phyloP scores from a whole-genome alignment of 2,329 filamentous ascomycete genomes.

The Pseudonectria buxi region DNA sequence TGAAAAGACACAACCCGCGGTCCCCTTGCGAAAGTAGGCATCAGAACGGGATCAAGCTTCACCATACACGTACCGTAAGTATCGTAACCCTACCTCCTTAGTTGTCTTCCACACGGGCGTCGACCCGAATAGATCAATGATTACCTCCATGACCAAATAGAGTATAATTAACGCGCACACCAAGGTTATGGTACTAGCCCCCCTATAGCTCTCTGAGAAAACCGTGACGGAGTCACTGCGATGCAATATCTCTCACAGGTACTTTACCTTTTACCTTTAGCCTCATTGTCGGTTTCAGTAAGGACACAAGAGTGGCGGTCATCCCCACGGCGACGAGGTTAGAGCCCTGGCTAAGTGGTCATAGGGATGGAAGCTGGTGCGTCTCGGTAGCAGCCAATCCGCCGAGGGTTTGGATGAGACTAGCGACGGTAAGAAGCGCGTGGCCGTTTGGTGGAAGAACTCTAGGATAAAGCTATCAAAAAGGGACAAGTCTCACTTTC shows the following conservation, averaged over 20 bases:
- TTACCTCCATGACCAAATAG: constrained; percentile 3
- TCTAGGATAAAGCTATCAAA: constrained; percentile 12
- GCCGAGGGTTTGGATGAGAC: constrained; percentile 10
- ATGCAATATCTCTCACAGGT: neutral
- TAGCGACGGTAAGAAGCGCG: constrained; percentile 34
- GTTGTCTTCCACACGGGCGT: constrained; percentile 4
- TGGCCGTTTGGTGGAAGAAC: constrained; percentile 29
- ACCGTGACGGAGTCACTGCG: neutral
- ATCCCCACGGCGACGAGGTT: constrained; percentile 6
- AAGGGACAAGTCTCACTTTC: constrained; percentile 31
- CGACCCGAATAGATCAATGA: constrained; percentile 1
- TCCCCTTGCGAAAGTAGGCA: no score
- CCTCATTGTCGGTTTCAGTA: constrained; percentile 2
- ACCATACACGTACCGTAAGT: no score
- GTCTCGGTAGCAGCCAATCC: neutral
- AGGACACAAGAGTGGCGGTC: constrained; percentile 5
- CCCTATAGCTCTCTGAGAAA: neutral
- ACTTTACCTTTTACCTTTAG: constrained; percentile 2
- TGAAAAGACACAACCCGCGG: no score
- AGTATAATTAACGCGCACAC: constrained; percentile 3
- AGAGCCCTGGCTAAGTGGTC: constrained; percentile 3
- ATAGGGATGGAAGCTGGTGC: constrained; percentile 32
- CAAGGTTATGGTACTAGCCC: constrained; percentile 4
- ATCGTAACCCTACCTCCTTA: no score
- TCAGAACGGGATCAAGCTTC: no score